Conservation (phyloP, 371 early-diverging fungal species). For the Haplosporangium sp. region DNA sequence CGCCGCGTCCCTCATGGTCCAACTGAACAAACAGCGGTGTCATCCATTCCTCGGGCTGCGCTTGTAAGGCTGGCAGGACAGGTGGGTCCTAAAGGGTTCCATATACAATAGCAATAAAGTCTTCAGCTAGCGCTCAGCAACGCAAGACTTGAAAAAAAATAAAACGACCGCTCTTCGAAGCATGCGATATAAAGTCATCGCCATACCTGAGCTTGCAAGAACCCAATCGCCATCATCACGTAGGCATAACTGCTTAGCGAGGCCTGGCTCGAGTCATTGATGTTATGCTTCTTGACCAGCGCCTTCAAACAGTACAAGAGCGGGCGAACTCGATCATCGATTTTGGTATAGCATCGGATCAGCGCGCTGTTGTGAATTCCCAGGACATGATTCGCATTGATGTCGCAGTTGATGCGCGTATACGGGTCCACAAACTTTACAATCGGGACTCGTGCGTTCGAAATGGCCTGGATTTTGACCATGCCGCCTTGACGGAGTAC, state of each 20-base stretch:
- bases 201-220: slow-evolving; percentile 46
- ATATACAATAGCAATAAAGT: no score
- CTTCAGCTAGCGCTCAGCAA: no score
- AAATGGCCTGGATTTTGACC: slow-evolving; percentile 26
- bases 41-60: slow-evolving; percentile 27
- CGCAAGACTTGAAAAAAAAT: background rate
- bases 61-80: slow-evolving; percentile 33
- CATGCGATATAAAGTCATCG: background rate
- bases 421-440: slow-evolving; percentile 48
- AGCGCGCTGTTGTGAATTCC: slow-evolving; percentile 80
- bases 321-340: slow-evolving; percentile 80
- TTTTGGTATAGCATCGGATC: slow-evolving; percentile 74
- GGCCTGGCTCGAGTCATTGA: slow-evolving; percentile 44
- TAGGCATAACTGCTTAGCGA: slow-evolving; percentile 47
- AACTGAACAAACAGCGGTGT: slow-evolving; percentile 17
- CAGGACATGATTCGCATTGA: slow-evolving; percentile 80
- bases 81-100: slow-evolving; percentile 26
- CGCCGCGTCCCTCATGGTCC: slow-evolving; percentile 20
- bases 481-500: slow-evolving; percentile 27
- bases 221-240: slow-evolving; percentile 54
- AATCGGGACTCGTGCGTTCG: slow-evolving; percentile 41
- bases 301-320: slow-evolving; percentile 76
- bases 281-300: slow-evolving; percentile 35
- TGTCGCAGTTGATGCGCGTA: slow-evolving; percentile 60
- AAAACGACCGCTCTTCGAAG: background rate